Base-by-base conservation (phyloP, 1,284 basidiomycete species). In the Ganoderma lingzhi region DNA sequence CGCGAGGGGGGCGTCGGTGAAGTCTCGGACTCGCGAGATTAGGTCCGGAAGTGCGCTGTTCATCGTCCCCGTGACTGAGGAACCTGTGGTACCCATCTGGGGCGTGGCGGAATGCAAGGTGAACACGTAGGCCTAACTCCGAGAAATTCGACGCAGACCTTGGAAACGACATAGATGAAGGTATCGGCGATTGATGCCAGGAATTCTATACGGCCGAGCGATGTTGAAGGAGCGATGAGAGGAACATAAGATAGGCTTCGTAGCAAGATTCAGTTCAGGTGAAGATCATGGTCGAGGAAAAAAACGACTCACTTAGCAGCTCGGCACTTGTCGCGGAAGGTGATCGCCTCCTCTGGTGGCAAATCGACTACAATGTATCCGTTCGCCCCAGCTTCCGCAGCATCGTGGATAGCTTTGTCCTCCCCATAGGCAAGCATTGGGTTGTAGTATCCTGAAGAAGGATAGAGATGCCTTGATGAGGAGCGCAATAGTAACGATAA, bases 351-450 rank as follows among this genome's bases (percentile, higher is more conserved):
- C 83, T 99, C 97, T 6, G 98, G 97, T 28, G 98, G 98, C 30
- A 99, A 88, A 81, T 99, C 98, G 58, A 99, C 96, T 80, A 99
- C 90, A 77, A 99, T 97, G 81, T 97, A 99, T 6, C 97, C 98
- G 81, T 98, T 99, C 0, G 95, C 98, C 41, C 97, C 97, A 32
- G 96, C 95, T 65, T 91, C 90, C 64, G 83, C 87, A 5, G 96
- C 97, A 79, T 98, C 96, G 65, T 90, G 87, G 60, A 99, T 96
- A 2, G 97, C 94, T 79, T 90, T 93, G 74, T 97, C 93, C 82
- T 99, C 98, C 12, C 96, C 96, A 78, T 99, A 97, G 0, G 97
- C 95, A 64, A 99, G 86, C 55, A 99, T 82, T 9, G 98, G 97
- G 80, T 99, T 99, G 83, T 97, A 98, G 83, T 98, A 98, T 61